These are phyloP conservation scores for Colletotrichum truncatum DNA, from an alignment of 2,329 filamentous ascomycete species.

Conservation along the genomic window DNA sequence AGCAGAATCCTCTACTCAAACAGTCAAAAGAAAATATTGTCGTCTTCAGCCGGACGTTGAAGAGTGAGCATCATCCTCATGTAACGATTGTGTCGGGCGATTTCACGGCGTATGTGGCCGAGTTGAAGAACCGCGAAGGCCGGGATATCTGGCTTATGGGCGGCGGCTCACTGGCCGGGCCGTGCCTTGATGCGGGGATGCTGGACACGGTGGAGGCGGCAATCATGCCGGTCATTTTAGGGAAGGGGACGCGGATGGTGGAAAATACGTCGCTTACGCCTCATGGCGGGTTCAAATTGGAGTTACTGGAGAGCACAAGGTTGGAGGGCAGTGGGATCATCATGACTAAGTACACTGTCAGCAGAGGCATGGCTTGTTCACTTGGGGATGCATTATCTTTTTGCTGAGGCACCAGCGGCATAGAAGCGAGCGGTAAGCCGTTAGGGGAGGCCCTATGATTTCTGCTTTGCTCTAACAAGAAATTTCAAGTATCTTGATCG, in stretches of 20 bases:
- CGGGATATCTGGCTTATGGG: conserved; percentile 48
- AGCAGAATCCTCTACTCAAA: conserved; percentile 34
- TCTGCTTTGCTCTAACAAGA: too few relatives aligned
- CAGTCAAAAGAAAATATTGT: conserved; percentile 35
- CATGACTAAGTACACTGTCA: conserved; percentile 32
- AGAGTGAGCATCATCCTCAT: conserved; percentile 29
- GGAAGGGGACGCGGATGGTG: conserved; percentile 37
- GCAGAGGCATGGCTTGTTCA: conserved; percentile 10
- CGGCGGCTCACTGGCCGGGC: conserved; percentile 39
- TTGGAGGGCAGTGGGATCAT: conserved; percentile 34
- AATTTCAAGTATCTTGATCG: too few relatives aligned
- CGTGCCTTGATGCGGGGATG: conserved; percentile 39
- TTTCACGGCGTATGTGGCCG: conserved; percentile 32
- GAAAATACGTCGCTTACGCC: not conserved
- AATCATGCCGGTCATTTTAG: conserved; percentile 37
- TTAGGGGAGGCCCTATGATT: too few relatives aligned
- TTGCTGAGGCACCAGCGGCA: not conserved
- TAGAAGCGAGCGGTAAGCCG: too few relatives aligned
- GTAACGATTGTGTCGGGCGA: conserved; percentile 37
- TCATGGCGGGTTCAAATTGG: conserved; percentile 11
- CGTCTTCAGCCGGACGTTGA: conserved; percentile 38
- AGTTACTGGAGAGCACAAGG: conserved; percentile 19
- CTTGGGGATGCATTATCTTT: conserved; percentile 11
- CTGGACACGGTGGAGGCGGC: conserved; percentile 42
- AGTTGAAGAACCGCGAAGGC: conserved; percentile 32